A percentile compares a stretch with the other conserved stretches of the same genome.
Evolutionary conservation across 768 basidiomycete species (phyloP).

Genomic region (Lactarius quietus): DNA sequence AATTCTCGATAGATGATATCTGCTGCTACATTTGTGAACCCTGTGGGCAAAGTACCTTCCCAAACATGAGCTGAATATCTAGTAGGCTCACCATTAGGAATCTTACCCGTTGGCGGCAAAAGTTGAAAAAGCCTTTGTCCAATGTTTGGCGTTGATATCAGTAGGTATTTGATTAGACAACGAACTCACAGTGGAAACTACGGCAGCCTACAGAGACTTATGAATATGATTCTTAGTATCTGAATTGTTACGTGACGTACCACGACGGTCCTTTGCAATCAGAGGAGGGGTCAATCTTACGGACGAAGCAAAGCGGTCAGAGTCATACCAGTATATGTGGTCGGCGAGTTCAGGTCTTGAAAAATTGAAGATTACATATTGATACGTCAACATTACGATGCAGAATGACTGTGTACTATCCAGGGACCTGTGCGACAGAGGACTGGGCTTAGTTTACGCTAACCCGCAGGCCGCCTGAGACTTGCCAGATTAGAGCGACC

Average conservation of each 20-base stretch:
- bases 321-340: slow-evolving; percentile 11
- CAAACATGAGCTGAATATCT: background rate
- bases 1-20: background rate
- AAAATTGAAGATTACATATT: slow-evolving; percentile 17
- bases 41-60: slow-evolving; percentile 16
- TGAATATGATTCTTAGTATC: background rate
- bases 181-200: slow-evolving; percentile 12
- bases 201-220: background rate
- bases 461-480: background rate
- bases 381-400: slow-evolving; percentile 6
- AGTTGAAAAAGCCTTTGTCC: background rate
- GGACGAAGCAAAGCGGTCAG: background rate
- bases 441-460: background rate
- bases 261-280: background rate
- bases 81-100: background rate
- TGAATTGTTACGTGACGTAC: slow-evolving; percentile 1
- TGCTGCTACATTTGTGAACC: slow-evolving; percentile 16
- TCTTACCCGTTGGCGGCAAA: slow-evolving; percentile 20
- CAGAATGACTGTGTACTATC: slow-evolving; percentile 14
- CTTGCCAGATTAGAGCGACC: slow-evolving; percentile 19
- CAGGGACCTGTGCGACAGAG: slow-evolving; percentile 1
- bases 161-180: background rate
- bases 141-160: background rate
- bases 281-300: background rate
- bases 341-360: background rate